Evolutionary conservation across 225 moss, liverwort and hornwort genomes (phyloP), one percentile per base, ranked within the genome.

Genomic region (Bryoerythrophyllum caledonicum): DNA sequence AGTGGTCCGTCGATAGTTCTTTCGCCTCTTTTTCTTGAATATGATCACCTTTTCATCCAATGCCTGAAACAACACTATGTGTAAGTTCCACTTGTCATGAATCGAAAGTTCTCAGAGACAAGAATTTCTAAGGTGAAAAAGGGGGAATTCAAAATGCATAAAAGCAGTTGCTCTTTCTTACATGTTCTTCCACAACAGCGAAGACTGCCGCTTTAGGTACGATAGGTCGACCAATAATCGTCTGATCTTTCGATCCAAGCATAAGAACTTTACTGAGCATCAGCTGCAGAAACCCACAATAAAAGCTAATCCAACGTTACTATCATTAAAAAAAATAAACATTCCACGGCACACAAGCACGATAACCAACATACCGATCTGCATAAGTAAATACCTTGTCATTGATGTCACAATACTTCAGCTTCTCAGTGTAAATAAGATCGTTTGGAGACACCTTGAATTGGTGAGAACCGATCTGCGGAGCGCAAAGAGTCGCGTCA

Each of bases 11-110:
- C 89, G 82, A 83, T 93, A 91, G 48, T 96, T 93, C 73, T 96
- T 96, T 84, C 89, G 74, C 37, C 89, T 78, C 77, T 94, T 94
- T 73, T 94, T 94, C 86, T 94, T 92, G 84, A 96, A 94, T 35
- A 94, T 81, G 48, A 91, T 90, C 57, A 96, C 89, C 82, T 94
- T 92, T 53, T 84, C 96, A 86, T 94, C 96, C 53, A 91, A 81
- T 60, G 92, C 94, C 88, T 92, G 86, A 70, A 78, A 62, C 52
- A 72, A 48, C 19, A 13, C 32, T 19, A 63, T 59, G 25, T 37
- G 49, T 34, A 52, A 60, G 56, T 67, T 35, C 37, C 72, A 63
- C 19, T 55, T 48, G 37, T 30, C 67, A 79, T 13, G 7, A 27
- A 43, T 40, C 20, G 8, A 52, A 59, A 49, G 48, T 49, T 49